These are phyloP conservation scores for Talaromyces albobiverticillius DNA, from an alignment of 2,329 filamentous ascomycete species.

Conservation along the genomic window DNA sequence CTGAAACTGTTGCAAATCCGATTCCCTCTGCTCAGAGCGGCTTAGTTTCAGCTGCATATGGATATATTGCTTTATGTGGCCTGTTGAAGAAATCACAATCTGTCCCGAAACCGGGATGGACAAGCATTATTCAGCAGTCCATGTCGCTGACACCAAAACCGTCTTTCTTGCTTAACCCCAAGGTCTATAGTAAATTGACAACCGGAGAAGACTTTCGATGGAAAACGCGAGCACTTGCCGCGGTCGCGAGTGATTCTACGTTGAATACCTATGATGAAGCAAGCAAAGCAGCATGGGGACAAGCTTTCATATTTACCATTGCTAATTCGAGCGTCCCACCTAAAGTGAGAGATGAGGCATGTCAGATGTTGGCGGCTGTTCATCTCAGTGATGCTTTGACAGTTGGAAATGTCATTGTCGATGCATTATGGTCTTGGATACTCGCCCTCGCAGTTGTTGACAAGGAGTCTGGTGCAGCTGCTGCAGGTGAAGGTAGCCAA, in stretches of 20 bases:
- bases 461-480: slow-evolving; percentile 70
- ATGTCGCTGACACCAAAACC: slow-evolving; percentile 73
- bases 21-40: slow-evolving; percentile 76
- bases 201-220: slow-evolving; percentile 74
- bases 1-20: slow-evolving; percentile 75
- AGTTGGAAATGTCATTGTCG: slow-evolving; percentile 63
- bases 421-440: slow-evolving; percentile 79
- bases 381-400: slow-evolving; percentile 60
- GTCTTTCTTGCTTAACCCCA: slow-evolving; percentile 80
- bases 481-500: slow-evolving; percentile 62
- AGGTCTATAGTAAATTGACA: slow-evolving; percentile 77
- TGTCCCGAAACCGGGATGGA: slow-evolving; percentile 30
- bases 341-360: slow-evolving; percentile 62
- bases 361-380: slow-evolving; percentile 59
- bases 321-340: slow-evolving; percentile 61
- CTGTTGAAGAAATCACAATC: slow-evolving; percentile 56
- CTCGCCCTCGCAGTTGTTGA: slow-evolving; percentile 65
- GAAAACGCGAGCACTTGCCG: slow-evolving; percentile 68
- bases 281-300: slow-evolving; percentile 71
- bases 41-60: slow-evolving; percentile 74
- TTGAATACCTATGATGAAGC: slow-evolving; percentile 45
- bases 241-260: slow-evolving; percentile 56
- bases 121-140: slow-evolving; percentile 60
- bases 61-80: slow-evolving; percentile 63
- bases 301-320: slow-evolving; percentile 77